Conservation (phyloP, 176 grass and related monocot species). For the Aegilops speltoides region DNA sequence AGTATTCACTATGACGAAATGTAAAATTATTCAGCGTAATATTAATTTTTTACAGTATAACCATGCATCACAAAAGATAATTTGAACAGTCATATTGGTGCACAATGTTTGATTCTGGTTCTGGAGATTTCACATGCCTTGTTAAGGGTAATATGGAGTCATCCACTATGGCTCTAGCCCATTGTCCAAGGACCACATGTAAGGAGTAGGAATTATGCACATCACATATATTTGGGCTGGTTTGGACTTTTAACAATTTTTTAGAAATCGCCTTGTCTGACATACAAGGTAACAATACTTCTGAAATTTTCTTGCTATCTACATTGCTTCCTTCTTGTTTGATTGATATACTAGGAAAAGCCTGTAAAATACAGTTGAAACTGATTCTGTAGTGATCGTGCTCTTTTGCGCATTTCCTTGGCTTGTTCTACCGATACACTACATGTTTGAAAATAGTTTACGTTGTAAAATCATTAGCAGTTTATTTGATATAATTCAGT, state of each 20-base stretch:
- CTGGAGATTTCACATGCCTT: not conserved
- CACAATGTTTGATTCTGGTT: not conserved
- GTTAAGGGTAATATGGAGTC: not conserved
- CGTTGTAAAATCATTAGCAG: not conserved
- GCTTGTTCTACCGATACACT: constrained; percentile 7
- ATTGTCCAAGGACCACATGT: constrained; percentile 5
- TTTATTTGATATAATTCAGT: constrained; percentile 18
- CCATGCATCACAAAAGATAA: not conserved
- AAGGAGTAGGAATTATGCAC: not conserved
- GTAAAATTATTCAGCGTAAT: not conserved
- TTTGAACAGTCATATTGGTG: not conserved
- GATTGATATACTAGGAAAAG: not conserved
- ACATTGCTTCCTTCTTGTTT: not conserved
- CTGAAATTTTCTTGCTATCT: not conserved
- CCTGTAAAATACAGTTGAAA: constrained; percentile 1
- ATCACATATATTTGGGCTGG: not conserved
- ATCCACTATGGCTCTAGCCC: not conserved
- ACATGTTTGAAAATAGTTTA: not conserved
- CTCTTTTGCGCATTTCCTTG: not conserved
- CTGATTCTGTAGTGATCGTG: not conserved
- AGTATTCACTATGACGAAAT: not conserved
- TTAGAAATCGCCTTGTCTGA: not conserved
- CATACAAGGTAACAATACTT: not conserved
- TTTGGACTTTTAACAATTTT: not conserved
- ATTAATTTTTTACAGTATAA: not conserved